phyloP scores from a whole-genome alignment of 768 basidiomycete species.

The Tylopilus felleus region DNA sequence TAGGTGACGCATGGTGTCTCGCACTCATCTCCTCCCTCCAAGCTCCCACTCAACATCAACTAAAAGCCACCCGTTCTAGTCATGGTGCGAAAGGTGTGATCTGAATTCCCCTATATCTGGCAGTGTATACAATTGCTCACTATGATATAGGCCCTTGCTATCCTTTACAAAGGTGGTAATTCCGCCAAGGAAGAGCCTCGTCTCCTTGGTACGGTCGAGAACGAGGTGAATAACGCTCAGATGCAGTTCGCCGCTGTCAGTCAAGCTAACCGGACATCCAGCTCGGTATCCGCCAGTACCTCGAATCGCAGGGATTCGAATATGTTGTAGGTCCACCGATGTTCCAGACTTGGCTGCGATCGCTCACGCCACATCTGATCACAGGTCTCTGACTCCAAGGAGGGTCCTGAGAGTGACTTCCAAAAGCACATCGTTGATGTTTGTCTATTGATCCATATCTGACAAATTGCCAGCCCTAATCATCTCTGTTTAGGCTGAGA shows the following conservation, averaged over 20 bases:
- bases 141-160: slow-evolving; percentile 57
- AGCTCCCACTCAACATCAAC: slow-evolving; percentile 4
- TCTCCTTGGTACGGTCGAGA: slow-evolving; percentile 78
- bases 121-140: neutral
- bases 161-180: slow-evolving; percentile 66
- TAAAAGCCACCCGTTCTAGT: slow-evolving; percentile 3
- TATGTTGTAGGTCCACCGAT: slow-evolving; percentile 47
- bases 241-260: neutral
- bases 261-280: slow-evolving; percentile 25
- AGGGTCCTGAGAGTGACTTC: slow-evolving; percentile 77
- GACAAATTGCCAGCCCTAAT: slow-evolving; percentile 11
- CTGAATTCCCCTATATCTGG: neutral
- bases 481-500: slow-evolving; percentile 53
- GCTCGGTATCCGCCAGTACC: slow-evolving; percentile 72
- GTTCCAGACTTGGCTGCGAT: neutral
- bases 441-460: slow-evolving; percentile 25
- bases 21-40: slow-evolving; percentile 3
- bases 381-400: slow-evolving; percentile 78
- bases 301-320: slow-evolving; percentile 71
- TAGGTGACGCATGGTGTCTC: neutral
- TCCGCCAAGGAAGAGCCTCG: slow-evolving; percentile 69
- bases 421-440: slow-evolving; percentile 81
- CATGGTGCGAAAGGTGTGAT: slow-evolving; percentile 43
- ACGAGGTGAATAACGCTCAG: slow-evolving; percentile 46
- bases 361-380: slow-evolving; percentile 6